Conservation (phyloP, 768 basidiomycete species). For the Pleurotus citrinopileatus region DNA sequence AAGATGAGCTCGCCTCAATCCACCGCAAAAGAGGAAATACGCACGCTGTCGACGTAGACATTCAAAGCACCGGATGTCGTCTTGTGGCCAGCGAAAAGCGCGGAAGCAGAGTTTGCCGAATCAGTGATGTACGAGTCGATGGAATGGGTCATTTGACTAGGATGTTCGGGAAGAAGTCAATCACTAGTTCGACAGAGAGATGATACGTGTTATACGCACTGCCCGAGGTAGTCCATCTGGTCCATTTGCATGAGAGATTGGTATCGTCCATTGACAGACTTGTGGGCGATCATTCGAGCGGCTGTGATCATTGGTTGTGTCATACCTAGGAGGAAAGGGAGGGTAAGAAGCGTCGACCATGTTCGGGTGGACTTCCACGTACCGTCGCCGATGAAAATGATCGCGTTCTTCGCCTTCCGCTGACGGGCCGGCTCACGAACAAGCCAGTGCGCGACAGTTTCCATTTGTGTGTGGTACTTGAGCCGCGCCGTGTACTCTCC, state of each 20-base stretch:
- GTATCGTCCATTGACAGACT: conserved; percentile 42
- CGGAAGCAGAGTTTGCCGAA: conserved; percentile 45
- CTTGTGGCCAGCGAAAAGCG: conserved; percentile 44
- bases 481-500: conserved; percentile 37
- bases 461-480: conserved; percentile 28
- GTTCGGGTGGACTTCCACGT: conserved; percentile 2
- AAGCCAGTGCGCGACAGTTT: conserved; percentile 37
- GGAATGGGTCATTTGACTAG: conserved; percentile 46
- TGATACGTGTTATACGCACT: conserved; percentile 24
- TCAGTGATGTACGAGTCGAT: conserved; percentile 47
- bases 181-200: not conserved
- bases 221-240: conserved; percentile 42
- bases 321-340: conserved; percentile 31
- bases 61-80: conserved; percentile 37
- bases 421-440: conserved; percentile 32
- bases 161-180: not conserved
- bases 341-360: not conserved
- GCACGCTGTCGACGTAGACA: conserved; percentile 40
- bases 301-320: conserved; percentile 47
- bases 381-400: conserved; percentile 48
- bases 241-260: conserved; percentile 46
- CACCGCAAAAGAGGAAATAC: conserved; percentile 9
- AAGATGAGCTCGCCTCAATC: not conserved
- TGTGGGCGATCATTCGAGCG: conserved; percentile 42
- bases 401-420: conserved; percentile 39